These are phyloP conservation scores for Fusarium keratoplasticum DNA, from an alignment of 2,329 filamentous ascomycete genomes.

Conservation along the genomic window DNA sequence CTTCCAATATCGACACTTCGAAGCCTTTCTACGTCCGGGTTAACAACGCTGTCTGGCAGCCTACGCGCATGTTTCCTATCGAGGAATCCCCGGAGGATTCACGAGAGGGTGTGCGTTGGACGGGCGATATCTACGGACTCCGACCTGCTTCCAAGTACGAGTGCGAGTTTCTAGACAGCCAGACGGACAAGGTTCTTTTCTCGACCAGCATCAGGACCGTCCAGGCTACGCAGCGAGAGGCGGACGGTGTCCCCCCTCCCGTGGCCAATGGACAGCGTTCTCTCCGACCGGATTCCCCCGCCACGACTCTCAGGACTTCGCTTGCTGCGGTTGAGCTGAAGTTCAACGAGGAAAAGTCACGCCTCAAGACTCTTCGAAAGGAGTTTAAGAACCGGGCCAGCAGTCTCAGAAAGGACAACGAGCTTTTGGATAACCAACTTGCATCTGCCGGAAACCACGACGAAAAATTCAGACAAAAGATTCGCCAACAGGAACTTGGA, in stretches of 20 bases:
- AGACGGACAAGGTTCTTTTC: conserved; percentile 74
- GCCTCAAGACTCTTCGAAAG: conserved; percentile 77
- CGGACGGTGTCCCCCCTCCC: conserved; percentile 45
- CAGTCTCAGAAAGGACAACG: conserved; percentile 78
- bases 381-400: conserved; percentile 79
- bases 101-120: conserved; percentile 68
- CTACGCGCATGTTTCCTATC: conserved; percentile 74
- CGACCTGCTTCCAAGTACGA: conserved; percentile 81
- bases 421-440: conserved; percentile 73
- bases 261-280: conserved; percentile 65
- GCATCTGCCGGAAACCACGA: conserved; percentile 78
- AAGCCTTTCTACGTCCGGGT: conserved; percentile 85
- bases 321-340: conserved; percentile 79
- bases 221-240: conserved; percentile 55
- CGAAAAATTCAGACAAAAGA: conserved; percentile 80
- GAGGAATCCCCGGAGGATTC: conserved; percentile 48
- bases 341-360: conserved; percentile 75
- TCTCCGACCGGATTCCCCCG: conserved; percentile 79
- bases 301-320: conserved; percentile 80
- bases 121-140: conserved; percentile 76
- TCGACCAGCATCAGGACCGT: conserved; percentile 77
- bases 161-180: conserved; percentile 79
- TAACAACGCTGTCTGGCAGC: conserved; percentile 84
- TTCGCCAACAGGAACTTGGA: conserved; percentile 79
- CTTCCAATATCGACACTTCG: conserved; percentile 70